Conservation (phyloP, 2,329 filamentous ascomycete genomes). For the Penicillium sumatraense region DNA sequence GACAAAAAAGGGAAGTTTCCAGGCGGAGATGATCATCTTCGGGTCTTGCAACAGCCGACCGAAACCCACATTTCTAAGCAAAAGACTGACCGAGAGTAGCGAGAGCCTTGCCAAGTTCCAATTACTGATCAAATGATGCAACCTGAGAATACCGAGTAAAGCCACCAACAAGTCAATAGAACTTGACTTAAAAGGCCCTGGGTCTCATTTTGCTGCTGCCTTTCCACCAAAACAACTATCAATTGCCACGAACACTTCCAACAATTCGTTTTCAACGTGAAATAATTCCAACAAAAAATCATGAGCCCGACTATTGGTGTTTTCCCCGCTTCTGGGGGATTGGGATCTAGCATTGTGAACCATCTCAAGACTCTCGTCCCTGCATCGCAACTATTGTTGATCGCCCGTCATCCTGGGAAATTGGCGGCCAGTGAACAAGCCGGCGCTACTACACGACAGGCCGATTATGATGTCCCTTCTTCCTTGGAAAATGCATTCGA, state of each 20-base stretch:
- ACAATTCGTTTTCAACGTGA: neutral
- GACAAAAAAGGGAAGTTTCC: neutral
- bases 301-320: constrained; percentile 32
- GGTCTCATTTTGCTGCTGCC: neutral
- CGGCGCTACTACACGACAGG: constrained; percentile 40
- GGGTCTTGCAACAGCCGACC: neutral
- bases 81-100: neutral
- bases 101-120: neutral
- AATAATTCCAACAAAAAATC: constrained; percentile 4
- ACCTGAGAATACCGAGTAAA: too few species aligned
- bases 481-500: constrained; percentile 55
- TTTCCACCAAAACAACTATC: neutral
- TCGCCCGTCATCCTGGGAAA: constrained; percentile 44
- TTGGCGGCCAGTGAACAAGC: constrained; percentile 15
- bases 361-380: constrained; percentile 53
- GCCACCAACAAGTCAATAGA: too few species aligned
- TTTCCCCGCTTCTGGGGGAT: constrained; percentile 58
- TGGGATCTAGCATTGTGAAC: constrained; percentile 56
- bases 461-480: constrained; percentile 55
- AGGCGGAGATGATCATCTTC: neutral
- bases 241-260: neutral
- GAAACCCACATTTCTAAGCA: constrained; percentile 11
- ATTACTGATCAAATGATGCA: too few species aligned
- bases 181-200: neutral
- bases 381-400: constrained; percentile 53